A percentile compares a stretch with the other conserved stretches of the same genome.
These are phyloP conservation scores for Colletotrichum lupini DNA, from an alignment of 2,329 filamentous ascomycete species.

Conservation along the genomic window DNA sequence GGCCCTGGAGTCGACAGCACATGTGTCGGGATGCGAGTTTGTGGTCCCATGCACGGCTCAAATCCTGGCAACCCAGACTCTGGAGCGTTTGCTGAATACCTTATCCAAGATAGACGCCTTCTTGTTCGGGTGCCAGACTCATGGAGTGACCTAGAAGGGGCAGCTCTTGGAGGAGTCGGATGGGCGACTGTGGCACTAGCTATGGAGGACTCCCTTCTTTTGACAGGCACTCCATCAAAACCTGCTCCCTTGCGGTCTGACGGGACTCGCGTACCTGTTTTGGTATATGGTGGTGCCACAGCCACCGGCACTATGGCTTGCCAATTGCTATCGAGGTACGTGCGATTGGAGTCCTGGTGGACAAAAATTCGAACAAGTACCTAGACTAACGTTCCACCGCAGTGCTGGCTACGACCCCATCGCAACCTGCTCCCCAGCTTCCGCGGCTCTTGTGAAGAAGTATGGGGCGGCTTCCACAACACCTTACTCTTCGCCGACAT, in stretches of 20 bases:
- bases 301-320: constrained; percentile 43
- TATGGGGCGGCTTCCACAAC: background rate
- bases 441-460: constrained; percentile 1
- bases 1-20: background rate
- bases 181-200: constrained; percentile 37
- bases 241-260: constrained; percentile 33
- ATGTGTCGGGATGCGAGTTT: background rate
- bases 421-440: background rate
- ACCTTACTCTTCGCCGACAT: background rate
- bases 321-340: constrained; percentile 42
- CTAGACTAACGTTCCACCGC: background rate
- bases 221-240: constrained; percentile 15
- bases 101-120: constrained; percentile 3
- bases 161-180: constrained; percentile 40
- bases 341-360: background rate
- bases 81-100: background rate
- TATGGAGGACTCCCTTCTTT: background rate
- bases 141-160: constrained; percentile 38
- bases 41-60: background rate
- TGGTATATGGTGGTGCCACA: constrained; percentile 44
- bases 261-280: constrained; percentile 34
- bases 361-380: no score
- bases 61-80: background rate
- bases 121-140: constrained; percentile 37
- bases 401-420: constrained; percentile 7